Evolutionary conservation across 768 basidiomycete species (phyloP).

Genomic region (Termitomyces sp.): DNA sequence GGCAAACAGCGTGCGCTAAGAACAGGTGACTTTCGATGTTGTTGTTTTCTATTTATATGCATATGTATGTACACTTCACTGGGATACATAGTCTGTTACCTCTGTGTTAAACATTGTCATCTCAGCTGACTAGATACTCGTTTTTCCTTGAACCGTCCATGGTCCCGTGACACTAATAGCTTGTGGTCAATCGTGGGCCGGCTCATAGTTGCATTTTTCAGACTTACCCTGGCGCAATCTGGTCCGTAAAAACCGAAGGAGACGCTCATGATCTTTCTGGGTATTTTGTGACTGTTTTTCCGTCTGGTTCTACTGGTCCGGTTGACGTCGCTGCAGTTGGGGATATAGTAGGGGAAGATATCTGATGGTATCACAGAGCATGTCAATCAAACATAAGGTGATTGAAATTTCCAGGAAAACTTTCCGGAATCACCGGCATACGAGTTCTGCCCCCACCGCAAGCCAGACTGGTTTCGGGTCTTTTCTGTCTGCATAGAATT

Average conservation of each 20-base stretch:
- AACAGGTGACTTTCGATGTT: background rate
- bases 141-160: too few species aligned
- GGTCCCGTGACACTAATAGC: background rate
- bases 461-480: background rate
- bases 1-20: conserved; percentile 6
- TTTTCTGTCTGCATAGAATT: background rate
- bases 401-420: background rate
- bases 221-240: background rate
- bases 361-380: conserved; percentile 13
- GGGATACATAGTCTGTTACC: background rate
- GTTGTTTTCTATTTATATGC: too few species aligned
- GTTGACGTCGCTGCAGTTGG: conserved; percentile 3
- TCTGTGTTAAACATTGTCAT: background rate
- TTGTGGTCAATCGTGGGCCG: background rate
- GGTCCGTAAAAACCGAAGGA: background rate
- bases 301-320: background rate
- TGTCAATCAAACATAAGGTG: conserved; percentile 10
- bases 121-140: background rate
- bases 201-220: background rate
- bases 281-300: too few species aligned
- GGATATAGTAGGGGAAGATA: background rate
- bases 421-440: conserved; percentile 12
- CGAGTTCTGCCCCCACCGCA: too few species aligned
- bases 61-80: background rate
- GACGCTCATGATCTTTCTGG: too few species aligned